These are phyloP conservation scores for Botrytis byssoidea DNA, from an alignment of 2,329 filamentous ascomycete genomes.

Conservation along the genomic window DNA sequence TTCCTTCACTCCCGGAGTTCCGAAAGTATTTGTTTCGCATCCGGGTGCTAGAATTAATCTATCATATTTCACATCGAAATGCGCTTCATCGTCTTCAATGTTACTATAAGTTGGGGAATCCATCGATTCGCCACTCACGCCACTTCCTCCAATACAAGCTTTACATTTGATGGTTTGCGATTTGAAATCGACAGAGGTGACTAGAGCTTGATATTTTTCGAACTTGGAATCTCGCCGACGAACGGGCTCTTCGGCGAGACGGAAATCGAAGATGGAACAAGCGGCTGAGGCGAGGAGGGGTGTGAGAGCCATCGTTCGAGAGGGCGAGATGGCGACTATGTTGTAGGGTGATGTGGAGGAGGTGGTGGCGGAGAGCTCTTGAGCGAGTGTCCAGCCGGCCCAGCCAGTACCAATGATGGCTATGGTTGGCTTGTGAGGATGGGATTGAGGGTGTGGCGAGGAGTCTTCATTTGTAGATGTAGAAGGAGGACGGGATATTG, in stretches of 20 bases:
- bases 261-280: constrained; percentile 46
- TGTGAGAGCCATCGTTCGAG: constrained; percentile 45
- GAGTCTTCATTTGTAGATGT: background rate
- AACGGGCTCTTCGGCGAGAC: constrained; percentile 46
- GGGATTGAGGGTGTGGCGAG: background rate
- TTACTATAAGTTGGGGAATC: background rate
- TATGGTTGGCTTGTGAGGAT: background rate
- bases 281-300: constrained; percentile 47
- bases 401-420: constrained; percentile 23
- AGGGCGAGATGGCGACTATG: constrained; percentile 44
- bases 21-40: constrained; percentile 37
- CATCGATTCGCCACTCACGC: background rate
- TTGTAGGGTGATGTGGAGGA: constrained; percentile 34
- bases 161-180: constrained; percentile 40
- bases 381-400: constrained; percentile 42
- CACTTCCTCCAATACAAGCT: constrained; percentile 11
- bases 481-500: background rate
- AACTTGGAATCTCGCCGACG: background rate
- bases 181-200: constrained; percentile 39
- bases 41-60: constrained; percentile 45
- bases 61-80: constrained; percentile 44
- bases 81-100: background rate
- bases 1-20: constrained; percentile 29
- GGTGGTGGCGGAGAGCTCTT: constrained; percentile 39
- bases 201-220: constrained; percentile 15